Evolutionary conservation across 768 basidiomycete genomes (phyloP), one percentile per base, ranked within the genome.

Genomic region (Nevesoporus exiguus): DNA sequence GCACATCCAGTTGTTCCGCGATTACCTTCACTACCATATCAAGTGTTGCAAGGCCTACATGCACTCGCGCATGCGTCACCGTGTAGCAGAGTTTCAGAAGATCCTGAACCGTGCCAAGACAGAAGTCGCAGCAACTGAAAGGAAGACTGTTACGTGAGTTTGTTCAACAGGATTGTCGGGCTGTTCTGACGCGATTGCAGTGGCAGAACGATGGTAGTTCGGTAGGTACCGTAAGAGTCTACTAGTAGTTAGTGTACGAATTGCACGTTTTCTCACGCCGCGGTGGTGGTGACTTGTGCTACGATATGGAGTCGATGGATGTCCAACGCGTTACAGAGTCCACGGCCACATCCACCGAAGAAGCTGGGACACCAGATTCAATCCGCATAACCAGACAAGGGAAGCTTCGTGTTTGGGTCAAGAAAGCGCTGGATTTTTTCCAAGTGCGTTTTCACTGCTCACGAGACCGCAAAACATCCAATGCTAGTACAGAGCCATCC

Each of bases 21-120:
- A 98, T 71, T 98, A 98, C 67, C 78, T 99, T n/a, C 97, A 99
- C 74, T 98, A 98, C 72, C 96, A 98, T 68, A 97, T 99, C 80
- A 98, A 96, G 66, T 95, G 93, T 69, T 94, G 88, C 49, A 98
- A 98, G 72, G 97, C 96, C 0, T 98, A 99, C 74, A 96, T 99
- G 93, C 96, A 98, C 73, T 95, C 93, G 3, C 80, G 97, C 42
- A 95, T 98, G 93, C 80, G 97, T 56, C 80, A 88, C 62, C 85
- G 97, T 10, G 97, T 97, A 13, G 83, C 89, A 1, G 93, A 97
- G 72, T 98, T 99, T 78, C 90, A 93, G 74, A 93, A 93, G 72
- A 85, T 99, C 48, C 73, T 99, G 66, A 98, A 98, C 67, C 78
- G 97, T 47, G 95, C 97, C 8, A 98, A 98, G 81, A 88, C 90